Base-by-base conservation (phyloP, 2,329 filamentous ascomycete species). In the Metarhizium anisopliae region DNA sequence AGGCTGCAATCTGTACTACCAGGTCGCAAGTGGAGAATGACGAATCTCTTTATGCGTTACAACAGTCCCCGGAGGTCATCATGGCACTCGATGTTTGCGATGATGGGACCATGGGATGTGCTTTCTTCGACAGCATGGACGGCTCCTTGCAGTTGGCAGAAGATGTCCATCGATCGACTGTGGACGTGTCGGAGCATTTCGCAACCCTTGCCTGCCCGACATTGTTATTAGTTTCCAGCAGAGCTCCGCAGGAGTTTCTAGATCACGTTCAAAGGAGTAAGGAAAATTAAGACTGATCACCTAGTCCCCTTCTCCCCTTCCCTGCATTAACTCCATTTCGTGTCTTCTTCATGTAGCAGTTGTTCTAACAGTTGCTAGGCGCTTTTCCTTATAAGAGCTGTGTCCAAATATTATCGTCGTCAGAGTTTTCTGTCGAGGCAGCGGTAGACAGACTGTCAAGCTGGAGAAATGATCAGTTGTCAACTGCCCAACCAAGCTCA, bases 11-110 rank as follows among this genome's bases (percentile, higher is more conserved):
- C 25, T 11, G 29, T 10, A n/a, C 38, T 20, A 16, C 10, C n/a
- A 10, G 42, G 18, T 20, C 42, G n/a, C 42, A 18, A 45, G 6
- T 45, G n/a, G 42, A 45, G 42, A 45, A 45, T 20, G 42, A 45
- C n/a, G 42, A 45, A 20, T 20, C 42, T 20, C n/a, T 8, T 20
- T 11, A 20, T 3, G 25, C 20, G 10, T 25, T 47, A 16, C 38
- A 53, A 42, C 10, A n/a, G 20, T 2, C 16, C 20, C 16, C 16
- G 55, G 89, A 94, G 65, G 72, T 90, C 30, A 80, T 95, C 56
- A 89, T 95, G 83, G 89, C 90, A 1, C 74, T 96, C 29, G 85
- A 95, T 57, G 77, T 93, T 67, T 83, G 80, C 59, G 80, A 85
- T n/a, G 79, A 82, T 35, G 84, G 81, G 1, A 84, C 80, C 0